phyloP scores from a whole-genome alignment of 2,329 filamentous ascomycete genomes.

The Penicillium sp. region DNA sequence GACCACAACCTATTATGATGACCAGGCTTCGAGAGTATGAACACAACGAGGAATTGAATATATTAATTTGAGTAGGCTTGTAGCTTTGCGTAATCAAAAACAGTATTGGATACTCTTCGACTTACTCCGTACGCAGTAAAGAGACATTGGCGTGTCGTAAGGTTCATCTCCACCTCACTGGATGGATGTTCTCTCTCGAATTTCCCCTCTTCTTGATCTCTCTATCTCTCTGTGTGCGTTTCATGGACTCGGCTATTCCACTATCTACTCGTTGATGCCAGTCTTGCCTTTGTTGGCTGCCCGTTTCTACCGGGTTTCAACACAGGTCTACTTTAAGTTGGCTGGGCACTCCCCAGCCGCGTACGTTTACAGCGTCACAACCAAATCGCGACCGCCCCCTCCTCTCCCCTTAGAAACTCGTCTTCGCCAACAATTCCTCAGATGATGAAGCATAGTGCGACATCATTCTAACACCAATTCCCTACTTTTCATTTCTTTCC shows the following conservation, averaged over 20 bases:
- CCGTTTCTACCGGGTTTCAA: constrained; percentile 5
- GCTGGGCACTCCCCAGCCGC: constrained; percentile 11
- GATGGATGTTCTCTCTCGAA: neutral
- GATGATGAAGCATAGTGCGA: constrained; percentile 28
- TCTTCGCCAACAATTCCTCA: constrained; percentile 13
- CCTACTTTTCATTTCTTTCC: constrained; percentile 11
- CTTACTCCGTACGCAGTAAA: no score
- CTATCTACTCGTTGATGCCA: constrained; percentile 1
- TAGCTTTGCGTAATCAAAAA: neutral
- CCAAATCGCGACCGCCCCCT: constrained; percentile 16
- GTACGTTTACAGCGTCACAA: constrained; percentile 13
- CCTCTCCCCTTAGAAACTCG: constrained; percentile 15
- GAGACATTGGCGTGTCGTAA: neutral
- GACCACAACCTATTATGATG: constrained; percentile 16
- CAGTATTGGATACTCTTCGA: no score
- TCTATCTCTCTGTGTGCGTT: neutral
- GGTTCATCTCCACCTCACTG: neutral
- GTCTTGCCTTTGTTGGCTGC: neutral
- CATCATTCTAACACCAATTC: constrained; percentile 24
- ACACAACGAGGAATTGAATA: neutral
- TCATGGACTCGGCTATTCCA: neutral
- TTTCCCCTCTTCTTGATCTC: constrained; percentile 3
- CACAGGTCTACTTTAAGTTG: constrained; percentile 11
- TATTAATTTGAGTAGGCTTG: no score
- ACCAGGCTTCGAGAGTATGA: neutral